phyloP scores from a whole-genome alignment of 169 alveolate species.

The Plasmodium reichenowi region DNA sequence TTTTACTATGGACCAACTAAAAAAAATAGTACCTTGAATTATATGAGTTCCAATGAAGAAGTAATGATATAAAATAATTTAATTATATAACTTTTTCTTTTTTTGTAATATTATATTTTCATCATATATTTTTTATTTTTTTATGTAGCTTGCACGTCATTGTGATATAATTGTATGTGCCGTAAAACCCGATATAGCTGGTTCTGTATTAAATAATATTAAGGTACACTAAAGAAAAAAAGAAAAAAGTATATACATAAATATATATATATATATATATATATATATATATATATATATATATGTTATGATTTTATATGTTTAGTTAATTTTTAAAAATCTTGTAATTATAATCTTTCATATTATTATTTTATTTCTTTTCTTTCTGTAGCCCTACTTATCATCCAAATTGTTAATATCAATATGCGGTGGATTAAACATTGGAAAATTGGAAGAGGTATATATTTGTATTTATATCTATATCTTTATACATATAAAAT shows the following conservation, averaged over 20 bases:
- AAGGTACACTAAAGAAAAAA: slow-evolving; percentile 18
- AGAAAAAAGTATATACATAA: background rate
- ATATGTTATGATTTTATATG: background rate
- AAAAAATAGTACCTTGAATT: slow-evolving; percentile 17
- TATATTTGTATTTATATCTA: no score
- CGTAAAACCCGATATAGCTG: slow-evolving; percentile 71
- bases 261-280: slow-evolving; percentile 6
- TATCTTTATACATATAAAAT: no score
- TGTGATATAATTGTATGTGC: slow-evolving; percentile 71
- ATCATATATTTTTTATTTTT: background rate
- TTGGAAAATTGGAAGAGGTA: slow-evolving; percentile 55
- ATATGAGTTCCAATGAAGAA: slow-evolving; percentile 19
- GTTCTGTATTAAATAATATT: slow-evolving; percentile 32
- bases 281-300: slow-evolving; percentile 1
- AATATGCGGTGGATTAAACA: slow-evolving; percentile 67
- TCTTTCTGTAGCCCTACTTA: slow-evolving; percentile 1
- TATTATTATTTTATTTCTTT: background rate
- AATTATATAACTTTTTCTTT: background rate
- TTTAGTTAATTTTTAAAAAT: background rate
- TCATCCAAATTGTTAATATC: slow-evolving; percentile 50
- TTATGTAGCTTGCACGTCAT: slow-evolving; percentile 13
- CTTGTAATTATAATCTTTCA: background rate
- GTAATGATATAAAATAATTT: slow-evolving; percentile 17
- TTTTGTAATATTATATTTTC: no score
- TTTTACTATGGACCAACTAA: slow-evolving; percentile 47